Evolutionary conservation across 768 basidiomycete genomes (phyloP), one percentile per base, ranked within the genome.

Genomic region (Leccinum fibrillosum): DNA sequence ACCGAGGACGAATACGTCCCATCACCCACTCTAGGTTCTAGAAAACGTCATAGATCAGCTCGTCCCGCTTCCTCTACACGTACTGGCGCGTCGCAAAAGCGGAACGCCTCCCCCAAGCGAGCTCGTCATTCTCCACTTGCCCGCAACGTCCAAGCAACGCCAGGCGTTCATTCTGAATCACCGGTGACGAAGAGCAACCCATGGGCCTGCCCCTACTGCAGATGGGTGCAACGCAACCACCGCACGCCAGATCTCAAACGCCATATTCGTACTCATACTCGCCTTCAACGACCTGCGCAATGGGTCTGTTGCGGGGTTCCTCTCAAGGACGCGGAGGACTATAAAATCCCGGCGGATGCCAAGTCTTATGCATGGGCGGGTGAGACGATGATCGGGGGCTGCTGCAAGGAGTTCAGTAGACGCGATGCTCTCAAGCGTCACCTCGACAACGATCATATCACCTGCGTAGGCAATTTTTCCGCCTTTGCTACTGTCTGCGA

Each of bases 241-340:
- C 82, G 85, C 25, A 66, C 79, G 30, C 83, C 84, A 10, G 86
- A 87, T 64, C 81, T 82, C 66, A 79, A 78, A 66, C 80, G 86
- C 23, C 86, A 87, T 66, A 66, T 86, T 45, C 75, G 70, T 47
- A 84, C 84, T 2, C 85, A 86, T 51, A 75, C 74, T 32, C 76
- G 74, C 52, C 67, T 66, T 49, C 58, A 64, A 47, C 69, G 74
- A 8, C 73, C 74, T 26, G 70, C 73, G 6, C 73, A 69, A 44
- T 77, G 75, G 73, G 67, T 77, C 11, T 76, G 76, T 56, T 75
- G 72, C n/a, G 75, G 75, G 11, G 60, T 76, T 6, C 66, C 69
- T 30, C 8, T 69, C 5, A 58, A 65, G 49, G 67, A 72, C 8
- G 72, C 72, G 26, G 26, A 51, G 23, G 21, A 58, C 10, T 66